Conservation (phyloP, 495 filamentous ascomycete genomes). For the Viridothelium virens region DNA sequence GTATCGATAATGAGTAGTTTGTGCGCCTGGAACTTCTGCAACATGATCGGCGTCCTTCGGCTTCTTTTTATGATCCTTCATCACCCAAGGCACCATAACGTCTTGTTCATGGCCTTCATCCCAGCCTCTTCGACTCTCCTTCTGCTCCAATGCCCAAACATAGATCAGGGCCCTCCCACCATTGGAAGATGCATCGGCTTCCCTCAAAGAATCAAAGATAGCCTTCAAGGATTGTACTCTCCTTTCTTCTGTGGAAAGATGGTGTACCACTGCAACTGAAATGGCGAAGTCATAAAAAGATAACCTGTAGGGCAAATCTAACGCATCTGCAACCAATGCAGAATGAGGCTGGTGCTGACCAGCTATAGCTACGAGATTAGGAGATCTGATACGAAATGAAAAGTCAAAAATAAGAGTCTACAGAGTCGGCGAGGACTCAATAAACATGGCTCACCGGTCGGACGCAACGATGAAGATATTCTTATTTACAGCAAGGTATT, state of each 20-base stretch:
- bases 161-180: constrained; percentile 70
- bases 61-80: constrained; percentile 38
- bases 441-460: constrained; percentile 55
- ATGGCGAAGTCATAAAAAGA: constrained; percentile 83
- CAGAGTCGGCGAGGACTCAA: neutral
- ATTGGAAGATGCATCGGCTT: constrained; percentile 19
- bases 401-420: constrained; percentile 5
- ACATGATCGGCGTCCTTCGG: constrained; percentile 17
- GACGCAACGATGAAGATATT: constrained; percentile 77
- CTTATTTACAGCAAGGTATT: constrained; percentile 76
- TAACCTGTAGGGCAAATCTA: constrained; percentile 59
- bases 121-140: constrained; percentile 83
- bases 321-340: constrained; percentile 64
- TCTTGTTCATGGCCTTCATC: constrained; percentile 80
- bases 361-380: constrained; percentile 69
- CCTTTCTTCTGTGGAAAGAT: constrained; percentile 75
- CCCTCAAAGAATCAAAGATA: constrained; percentile 61
- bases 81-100: constrained; percentile 93
- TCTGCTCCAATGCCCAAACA: constrained; percentile 97
- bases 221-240: constrained; percentile 64
- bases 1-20: constrained; percentile 70
- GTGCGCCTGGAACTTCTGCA: constrained; percentile 9
- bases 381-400: constrained; percentile 44
- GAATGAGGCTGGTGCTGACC: constrained; percentile 52
- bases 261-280: constrained; percentile 89